Conservation (phyloP, 1,284 basidiomycete species). For the Meira nashicola region DNA sequence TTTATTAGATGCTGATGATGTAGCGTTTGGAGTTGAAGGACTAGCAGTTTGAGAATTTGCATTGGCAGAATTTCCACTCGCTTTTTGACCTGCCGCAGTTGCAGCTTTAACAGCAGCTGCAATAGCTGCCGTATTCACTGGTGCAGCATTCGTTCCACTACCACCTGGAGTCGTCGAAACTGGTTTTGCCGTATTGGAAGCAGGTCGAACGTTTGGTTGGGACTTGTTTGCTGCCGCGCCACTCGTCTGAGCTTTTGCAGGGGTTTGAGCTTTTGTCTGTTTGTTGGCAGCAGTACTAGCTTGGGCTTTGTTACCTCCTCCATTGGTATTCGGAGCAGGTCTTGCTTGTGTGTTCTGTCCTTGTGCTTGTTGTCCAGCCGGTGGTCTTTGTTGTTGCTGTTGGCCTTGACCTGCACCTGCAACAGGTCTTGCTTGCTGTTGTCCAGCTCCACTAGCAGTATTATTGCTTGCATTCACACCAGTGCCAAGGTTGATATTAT, state of each 20-base stretch:
- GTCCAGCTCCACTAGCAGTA: background rate
- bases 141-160: background rate
- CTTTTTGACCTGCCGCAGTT: background rate
- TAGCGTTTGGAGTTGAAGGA: too few relatives aligned
- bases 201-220: constrained; percentile 5
- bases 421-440: background rate
- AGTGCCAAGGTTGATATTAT: background rate
- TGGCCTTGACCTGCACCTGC: background rate
- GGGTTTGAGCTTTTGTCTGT: background rate
- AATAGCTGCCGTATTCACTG: background rate
- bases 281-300: background rate
- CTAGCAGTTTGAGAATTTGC: too few relatives aligned
- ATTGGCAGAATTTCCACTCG: too few relatives aligned
- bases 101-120: background rate
- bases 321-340: background rate
- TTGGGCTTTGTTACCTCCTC: background rate
- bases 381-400: background rate
- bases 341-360: background rate
- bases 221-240: background rate
- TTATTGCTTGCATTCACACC: background rate
- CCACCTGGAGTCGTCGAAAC: background rate
- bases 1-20: too few relatives aligned
- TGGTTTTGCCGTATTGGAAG: background rate
- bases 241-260: background rate
- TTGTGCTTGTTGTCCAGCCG: background rate